Conservation (phyloP, 768 basidiomycete genomes). For the Lactarius quietus region DNA sequence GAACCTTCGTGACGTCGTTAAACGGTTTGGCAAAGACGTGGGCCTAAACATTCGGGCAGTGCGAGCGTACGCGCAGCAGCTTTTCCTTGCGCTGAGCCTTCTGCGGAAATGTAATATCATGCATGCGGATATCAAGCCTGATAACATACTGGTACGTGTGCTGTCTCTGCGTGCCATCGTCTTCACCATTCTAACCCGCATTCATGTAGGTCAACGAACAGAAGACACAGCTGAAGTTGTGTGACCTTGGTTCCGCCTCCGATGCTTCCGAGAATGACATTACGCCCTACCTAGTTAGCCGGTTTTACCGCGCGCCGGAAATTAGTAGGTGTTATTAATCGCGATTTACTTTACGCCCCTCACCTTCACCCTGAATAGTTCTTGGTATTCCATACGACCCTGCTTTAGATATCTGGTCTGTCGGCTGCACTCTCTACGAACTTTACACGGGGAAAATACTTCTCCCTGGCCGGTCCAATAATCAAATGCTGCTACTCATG, state of each 20-base stretch:
- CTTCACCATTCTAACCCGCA: neutral
- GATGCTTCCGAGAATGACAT: constrained; percentile 95
- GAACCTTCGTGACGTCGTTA: constrained; percentile 97
- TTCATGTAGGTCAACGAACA: constrained; percentile 80
- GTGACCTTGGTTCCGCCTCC: constrained; percentile 95
- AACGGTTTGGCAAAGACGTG: constrained; percentile 97
- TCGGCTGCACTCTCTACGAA: constrained; percentile 96
- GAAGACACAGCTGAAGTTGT: constrained; percentile 90
- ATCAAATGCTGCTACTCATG: constrained; percentile 96
- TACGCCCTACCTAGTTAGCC: constrained; percentile 94
- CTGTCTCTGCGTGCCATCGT: neutral
- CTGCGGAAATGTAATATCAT: constrained; percentile 89
- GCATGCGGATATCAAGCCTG: constrained; percentile 99
- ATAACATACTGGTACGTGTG: constrained; percentile 83
- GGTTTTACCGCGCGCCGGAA: constrained; percentile 98
- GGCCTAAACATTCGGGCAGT: constrained; percentile 95
- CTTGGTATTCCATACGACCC: constrained; percentile 94
- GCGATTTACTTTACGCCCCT: constrained; percentile 13
- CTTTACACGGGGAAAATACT: constrained; percentile 96
- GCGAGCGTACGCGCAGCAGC: constrained; percentile 97
- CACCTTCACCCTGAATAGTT: constrained; percentile 46
- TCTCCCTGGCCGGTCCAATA: constrained; percentile 94
- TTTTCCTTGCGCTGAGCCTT: constrained; percentile 83
- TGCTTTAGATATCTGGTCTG: constrained; percentile 92
- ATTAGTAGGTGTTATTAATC: constrained; percentile 64